Evolutionary conservation across 208 protist genomes (phyloP).

Genomic region (Angomonas deanei): DNA sequence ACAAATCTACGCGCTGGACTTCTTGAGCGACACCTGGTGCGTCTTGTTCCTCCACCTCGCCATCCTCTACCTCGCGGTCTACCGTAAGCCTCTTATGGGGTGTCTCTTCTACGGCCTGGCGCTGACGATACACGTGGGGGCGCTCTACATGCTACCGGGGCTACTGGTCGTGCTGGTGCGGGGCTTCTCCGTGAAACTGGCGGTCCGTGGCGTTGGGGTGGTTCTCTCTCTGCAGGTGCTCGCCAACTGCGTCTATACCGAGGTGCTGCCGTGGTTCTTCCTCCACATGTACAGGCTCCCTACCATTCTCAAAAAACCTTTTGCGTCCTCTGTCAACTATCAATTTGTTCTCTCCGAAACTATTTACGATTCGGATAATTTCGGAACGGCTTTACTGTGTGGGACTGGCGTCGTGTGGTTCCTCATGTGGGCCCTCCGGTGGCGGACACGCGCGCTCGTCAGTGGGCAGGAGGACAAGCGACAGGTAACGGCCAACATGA

Average conservation of each 20-base stretch:
- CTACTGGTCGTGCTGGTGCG: slow-evolving; percentile 68
- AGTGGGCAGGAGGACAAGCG: neutral
- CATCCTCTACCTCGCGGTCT: slow-evolving; percentile 30
- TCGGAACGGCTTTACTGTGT: no score
- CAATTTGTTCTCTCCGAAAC: slow-evolving; percentile 74
- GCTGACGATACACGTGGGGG: slow-evolving; percentile 96
- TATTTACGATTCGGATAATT: no score
- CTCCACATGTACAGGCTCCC: slow-evolving; percentile 27
- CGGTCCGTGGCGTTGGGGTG: slow-evolving; percentile 51
- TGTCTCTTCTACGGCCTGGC: slow-evolving; percentile 73
- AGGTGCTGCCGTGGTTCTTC: slow-evolving; percentile 40
- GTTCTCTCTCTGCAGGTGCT: slow-evolving; percentile 56
- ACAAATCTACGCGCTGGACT: slow-evolving; percentile 73
- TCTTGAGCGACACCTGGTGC: slow-evolving; percentile 90
- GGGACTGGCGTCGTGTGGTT: neutral
- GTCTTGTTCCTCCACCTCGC: slow-evolving; percentile 78
- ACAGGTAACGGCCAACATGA: slow-evolving; percentile 21
- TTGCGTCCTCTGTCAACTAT: slow-evolving; percentile 80
- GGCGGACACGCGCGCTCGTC: neutral
- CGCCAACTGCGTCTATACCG: slow-evolving; percentile 2
- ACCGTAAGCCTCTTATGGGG: slow-evolving; percentile 42
- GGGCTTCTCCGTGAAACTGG: slow-evolving; percentile 38
- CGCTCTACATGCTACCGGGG: slow-evolving; percentile 90
- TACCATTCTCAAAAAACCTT: slow-evolving; percentile 47
- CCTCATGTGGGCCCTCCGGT: slow-evolving; percentile 40